Base-by-base conservation (phyloP, 139 green algal species). In the Marvania coccoides region DNA sequence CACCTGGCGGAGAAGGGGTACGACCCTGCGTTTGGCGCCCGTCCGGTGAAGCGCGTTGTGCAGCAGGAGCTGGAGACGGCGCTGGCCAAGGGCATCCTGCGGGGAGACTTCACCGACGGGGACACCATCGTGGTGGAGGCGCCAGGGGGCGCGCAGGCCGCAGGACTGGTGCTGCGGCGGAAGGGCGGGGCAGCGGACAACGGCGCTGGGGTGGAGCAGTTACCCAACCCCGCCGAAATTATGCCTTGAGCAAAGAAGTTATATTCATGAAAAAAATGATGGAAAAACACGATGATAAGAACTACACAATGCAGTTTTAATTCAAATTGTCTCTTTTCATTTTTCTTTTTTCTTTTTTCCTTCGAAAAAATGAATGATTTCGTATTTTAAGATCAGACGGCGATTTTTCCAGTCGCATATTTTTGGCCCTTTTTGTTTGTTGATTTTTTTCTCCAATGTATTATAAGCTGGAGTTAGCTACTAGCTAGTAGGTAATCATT, bases 11-110 rank as follows among this genome's bases (percentile, higher is more conserved):
- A 66, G 4, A 35, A 71, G 23, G 93, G 93, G 5, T 98, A 88
- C 63, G 94, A 99, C 70, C 92, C 92, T 29, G 85, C 87, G 36
- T 99, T 90, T 74, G 93, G 93, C 26, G 93, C 93, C 0, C 83
- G 94, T 7, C 94, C 94, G 12, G 93, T 99, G 13, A 99, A 99
- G 87, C 79, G 94, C 24, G 94, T 92, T 14, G 85, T 99, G 65
- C 92, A 98, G 81, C 82, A 89, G 37, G 83, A 97, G 76, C 84
- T 99, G 47, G 93, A 99, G 75, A 99, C 93, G n/a, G 72, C 81
- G 37, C 70, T 98, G 28, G 92, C 92, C 14, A 83, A 89, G 71
- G 85, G 45, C 23, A 83, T 94, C 42, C 72, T 94, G 37, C 69
- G 80, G 3, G 87, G 87, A 1, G 80, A 93, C n/a, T 82, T 88